Conservation (phyloP, 1,139 yeast species). For the Suhomyces yuchorum region DNA sequence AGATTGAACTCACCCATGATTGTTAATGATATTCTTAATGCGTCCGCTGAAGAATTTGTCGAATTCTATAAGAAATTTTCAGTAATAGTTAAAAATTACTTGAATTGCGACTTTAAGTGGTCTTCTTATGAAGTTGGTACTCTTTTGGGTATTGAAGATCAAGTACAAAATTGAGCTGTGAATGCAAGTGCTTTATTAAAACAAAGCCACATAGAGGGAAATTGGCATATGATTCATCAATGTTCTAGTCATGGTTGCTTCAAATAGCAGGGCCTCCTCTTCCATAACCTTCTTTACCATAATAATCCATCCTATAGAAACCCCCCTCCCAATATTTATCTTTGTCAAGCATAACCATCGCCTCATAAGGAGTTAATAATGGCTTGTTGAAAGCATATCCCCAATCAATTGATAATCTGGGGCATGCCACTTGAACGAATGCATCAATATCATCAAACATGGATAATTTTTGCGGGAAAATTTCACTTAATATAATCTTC, state of each 20-base stretch:
- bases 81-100: conserved; percentile 42
- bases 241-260: neutral
- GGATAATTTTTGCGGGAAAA: conserved; percentile 91
- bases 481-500: conserved; percentile 84
- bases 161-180: neutral
- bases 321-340: conserved; percentile 68
- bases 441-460: conserved; percentile 94
- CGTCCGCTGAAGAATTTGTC: conserved; percentile 51
- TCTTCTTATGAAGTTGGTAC: conserved; percentile 62
- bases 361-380: conserved; percentile 90
- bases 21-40: conserved; percentile 55
- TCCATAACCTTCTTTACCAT: conserved; percentile 88
- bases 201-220: neutral
- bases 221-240: too few species aligned
- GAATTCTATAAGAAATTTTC: conserved; percentile 55
- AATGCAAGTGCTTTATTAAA: neutral
- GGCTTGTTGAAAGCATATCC: conserved; percentile 97
- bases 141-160: conserved; percentile 31
- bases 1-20: conserved; percentile 64
- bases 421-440: conserved; percentile 97
- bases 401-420: conserved; percentile 96
- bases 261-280: conserved; percentile 51
- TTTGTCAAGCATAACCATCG: conserved; percentile 81
- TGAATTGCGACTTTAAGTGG: conserved; percentile 51
- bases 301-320: conserved; percentile 95